Evolutionary conservation across 1,284 basidiomycete species (phyloP).

Genomic region (Trichosporon faecale): DNA sequence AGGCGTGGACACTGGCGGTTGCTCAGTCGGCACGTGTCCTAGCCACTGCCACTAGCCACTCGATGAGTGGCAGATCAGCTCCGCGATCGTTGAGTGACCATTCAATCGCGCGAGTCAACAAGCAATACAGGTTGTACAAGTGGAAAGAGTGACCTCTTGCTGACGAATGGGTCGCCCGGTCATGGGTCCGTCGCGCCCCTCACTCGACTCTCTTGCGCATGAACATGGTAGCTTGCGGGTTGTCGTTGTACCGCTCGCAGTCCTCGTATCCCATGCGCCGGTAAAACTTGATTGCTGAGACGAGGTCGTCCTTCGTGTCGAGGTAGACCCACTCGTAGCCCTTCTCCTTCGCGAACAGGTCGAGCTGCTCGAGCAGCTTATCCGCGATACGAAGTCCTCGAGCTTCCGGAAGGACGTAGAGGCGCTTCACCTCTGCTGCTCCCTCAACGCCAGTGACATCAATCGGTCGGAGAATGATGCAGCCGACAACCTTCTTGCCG

Average conservation of each 20-base stretch:
- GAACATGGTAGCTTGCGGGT: slow-evolving; percentile 22
- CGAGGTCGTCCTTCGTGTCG: slow-evolving; percentile 20
- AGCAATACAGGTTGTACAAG: no score
- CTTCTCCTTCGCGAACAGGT: neutral
- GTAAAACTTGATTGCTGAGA: slow-evolving; percentile 19
- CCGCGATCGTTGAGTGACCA: no score
- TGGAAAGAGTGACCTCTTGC: no score
- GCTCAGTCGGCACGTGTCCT: no score
- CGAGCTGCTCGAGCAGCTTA: slow-evolving; percentile 10
- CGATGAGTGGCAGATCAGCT: no score
- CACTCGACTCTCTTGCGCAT: slow-evolving; percentile 14
- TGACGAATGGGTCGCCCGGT: no score
- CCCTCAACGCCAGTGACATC: neutral
- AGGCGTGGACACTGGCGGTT: no score
- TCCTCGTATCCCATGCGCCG: slow-evolving; percentile 14
- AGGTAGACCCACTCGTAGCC: slow-evolving; percentile 17
- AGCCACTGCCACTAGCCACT: no score
- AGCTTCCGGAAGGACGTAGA: slow-evolving; percentile 15
- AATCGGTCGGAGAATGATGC: slow-evolving; percentile 18
- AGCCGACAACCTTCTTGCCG: slow-evolving; percentile 12
- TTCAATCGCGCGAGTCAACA: no score
- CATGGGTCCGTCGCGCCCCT: no score
- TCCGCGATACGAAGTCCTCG: slow-evolving; percentile 15
- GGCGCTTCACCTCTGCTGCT: slow-evolving; percentile 17
- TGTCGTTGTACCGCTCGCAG: slow-evolving; percentile 19